These are phyloP conservation scores for Aspergillus ochraceoroseus DNA, from an alignment of 2,329 filamentous ascomycete genomes.

Conservation along the genomic window DNA sequence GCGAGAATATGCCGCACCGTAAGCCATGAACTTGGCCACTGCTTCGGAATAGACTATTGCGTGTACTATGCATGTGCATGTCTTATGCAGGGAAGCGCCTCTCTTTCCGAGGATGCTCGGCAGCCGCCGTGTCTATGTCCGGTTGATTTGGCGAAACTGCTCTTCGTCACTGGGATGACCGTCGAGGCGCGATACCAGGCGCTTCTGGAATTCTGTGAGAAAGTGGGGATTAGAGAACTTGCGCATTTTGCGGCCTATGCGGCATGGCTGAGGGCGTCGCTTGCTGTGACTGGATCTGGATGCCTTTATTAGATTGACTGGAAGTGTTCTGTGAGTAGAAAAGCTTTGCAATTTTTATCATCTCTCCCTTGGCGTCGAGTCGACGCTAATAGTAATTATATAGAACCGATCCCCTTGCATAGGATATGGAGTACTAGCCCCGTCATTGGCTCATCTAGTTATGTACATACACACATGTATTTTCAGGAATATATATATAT, in stretches of 20 bases:
- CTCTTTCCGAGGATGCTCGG: slow-evolving; percentile 8
- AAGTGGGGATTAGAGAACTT: background rate
- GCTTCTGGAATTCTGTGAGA: slow-evolving; percentile 5
- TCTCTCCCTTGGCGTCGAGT: no score
- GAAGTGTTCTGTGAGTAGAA: background rate
- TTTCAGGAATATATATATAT: no score
- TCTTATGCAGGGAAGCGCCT: slow-evolving; percentile 13
- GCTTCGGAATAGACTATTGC: slow-evolving; percentile 63
- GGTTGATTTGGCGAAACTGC: slow-evolving; percentile 9
- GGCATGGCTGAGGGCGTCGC: slow-evolving; percentile 5
- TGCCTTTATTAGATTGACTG: no score
- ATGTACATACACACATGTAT: no score
- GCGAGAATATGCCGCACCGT: slow-evolving; percentile 54
- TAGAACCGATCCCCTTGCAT: no score
- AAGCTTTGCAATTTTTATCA: background rate
- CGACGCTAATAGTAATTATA: no score
- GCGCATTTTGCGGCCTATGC: slow-evolving; percentile 2
- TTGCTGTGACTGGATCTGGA: background rate
- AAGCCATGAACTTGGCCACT: slow-evolving; percentile 63
- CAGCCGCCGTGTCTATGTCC: slow-evolving; percentile 14
- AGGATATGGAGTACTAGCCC: no score
- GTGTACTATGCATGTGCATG: slow-evolving; percentile 27
- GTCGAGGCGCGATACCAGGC: background rate
- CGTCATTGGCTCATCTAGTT: no score
- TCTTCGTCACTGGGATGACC: slow-evolving; percentile 2